Percentiles rank a stretch among this genome's conserved stretches.
phyloP scores from a whole-genome alignment of 805 yeast species.

The Candida hispaniensis region DNA sequence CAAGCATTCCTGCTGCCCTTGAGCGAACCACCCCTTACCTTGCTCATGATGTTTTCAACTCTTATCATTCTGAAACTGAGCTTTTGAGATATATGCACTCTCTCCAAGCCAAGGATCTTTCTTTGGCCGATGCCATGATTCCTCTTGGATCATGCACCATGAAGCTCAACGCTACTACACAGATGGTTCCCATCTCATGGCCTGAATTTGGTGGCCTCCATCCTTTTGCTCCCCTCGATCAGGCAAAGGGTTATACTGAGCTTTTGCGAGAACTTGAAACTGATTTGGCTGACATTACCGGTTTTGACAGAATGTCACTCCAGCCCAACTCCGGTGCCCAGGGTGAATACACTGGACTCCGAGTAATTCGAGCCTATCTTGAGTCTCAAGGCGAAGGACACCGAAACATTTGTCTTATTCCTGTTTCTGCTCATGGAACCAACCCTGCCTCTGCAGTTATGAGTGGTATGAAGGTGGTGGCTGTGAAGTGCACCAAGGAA shows the following conservation, averaged over 20 bases:
- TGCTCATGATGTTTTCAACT: slow-evolving; percentile 67
- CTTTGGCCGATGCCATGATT: slow-evolving; percentile 93
- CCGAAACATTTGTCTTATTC: slow-evolving; percentile 84
- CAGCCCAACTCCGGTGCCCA: slow-evolving; percentile 99
- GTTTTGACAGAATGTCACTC: slow-evolving; percentile 78
- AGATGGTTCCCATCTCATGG: slow-evolving; percentile 90
- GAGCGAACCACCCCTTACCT: slow-evolving; percentile 33
- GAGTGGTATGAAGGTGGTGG: slow-evolving; percentile 89
- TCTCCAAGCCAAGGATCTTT: slow-evolving; percentile 78
- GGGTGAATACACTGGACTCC: slow-evolving; percentile 92
- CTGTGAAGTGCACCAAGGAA: slow-evolving; percentile 73
- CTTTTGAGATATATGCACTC: slow-evolving; percentile 83
- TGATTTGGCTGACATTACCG: slow-evolving; percentile 86
- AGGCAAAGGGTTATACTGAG: slow-evolving; percentile 78
- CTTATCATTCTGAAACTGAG: slow-evolving; percentile 88
- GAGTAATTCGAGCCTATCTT: slow-evolving; percentile 72
- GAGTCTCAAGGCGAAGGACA: slow-evolving; percentile 56
- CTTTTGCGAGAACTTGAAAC: slow-evolving; percentile 64
- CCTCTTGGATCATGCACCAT: slow-evolving; percentile 97
- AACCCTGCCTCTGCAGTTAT: slow-evolving; percentile 98
- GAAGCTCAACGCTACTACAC: slow-evolving; percentile 92
- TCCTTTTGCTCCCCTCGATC: slow-evolving; percentile 85
- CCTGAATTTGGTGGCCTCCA: slow-evolving; percentile 84
- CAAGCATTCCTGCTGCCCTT: slow-evolving; percentile 34
- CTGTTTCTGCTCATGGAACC: slow-evolving; percentile 97